Evolutionary conservation across 495 filamentous ascomycete species (phyloP).

Genomic region (Filosporella fistucella): DNA sequence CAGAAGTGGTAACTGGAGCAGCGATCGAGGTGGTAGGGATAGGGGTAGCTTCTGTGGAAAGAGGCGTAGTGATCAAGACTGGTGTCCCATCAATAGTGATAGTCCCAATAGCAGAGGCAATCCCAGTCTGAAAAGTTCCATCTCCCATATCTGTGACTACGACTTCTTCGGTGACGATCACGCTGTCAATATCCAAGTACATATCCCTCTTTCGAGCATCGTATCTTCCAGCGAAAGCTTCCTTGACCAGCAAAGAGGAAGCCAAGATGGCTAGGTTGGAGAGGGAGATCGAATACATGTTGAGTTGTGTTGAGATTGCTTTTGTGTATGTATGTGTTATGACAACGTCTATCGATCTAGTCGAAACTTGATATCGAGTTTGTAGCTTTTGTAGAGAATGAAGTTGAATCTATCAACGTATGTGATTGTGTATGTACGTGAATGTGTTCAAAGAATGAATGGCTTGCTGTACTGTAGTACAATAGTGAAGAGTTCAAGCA

Average conservation of each 20-base stretch:
- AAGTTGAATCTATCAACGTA: conserved; percentile 1
- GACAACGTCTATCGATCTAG: neutral
- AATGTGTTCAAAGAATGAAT: conserved; percentile 10
- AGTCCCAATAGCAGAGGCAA: conserved; percentile 8
- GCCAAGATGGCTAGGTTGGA: conserved; percentile 15
- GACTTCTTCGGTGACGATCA: conserved; percentile 16
- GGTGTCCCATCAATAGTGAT: conserved; percentile 9
- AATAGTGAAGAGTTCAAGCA: conserved; percentile 3
- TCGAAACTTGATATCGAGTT: neutral
- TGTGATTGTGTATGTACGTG: conserved; percentile 1
- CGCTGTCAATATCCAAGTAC: conserved; percentile 11
- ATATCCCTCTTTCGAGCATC: conserved; percentile 14
- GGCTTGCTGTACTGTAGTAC: too few relatives aligned
- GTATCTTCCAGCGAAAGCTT: conserved; percentile 15
- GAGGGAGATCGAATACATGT: conserved; percentile 1
- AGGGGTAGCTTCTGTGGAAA: neutral
- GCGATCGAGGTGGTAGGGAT: neutral
- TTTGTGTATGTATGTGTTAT: conserved; percentile 3
- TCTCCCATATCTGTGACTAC: conserved; percentile 11
- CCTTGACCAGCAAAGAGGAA: conserved; percentile 25
- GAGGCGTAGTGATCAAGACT: conserved; percentile 3
- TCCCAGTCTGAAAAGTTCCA: conserved; percentile 13
- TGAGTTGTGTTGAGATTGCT: neutral
- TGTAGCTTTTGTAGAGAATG: neutral
- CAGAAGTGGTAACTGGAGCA: neutral